Evolutionary conservation across 2,329 filamentous ascomycete species (phyloP), one percentile per base, ranked within the genome.

Genomic region (Meredithiella fracta): DNA sequence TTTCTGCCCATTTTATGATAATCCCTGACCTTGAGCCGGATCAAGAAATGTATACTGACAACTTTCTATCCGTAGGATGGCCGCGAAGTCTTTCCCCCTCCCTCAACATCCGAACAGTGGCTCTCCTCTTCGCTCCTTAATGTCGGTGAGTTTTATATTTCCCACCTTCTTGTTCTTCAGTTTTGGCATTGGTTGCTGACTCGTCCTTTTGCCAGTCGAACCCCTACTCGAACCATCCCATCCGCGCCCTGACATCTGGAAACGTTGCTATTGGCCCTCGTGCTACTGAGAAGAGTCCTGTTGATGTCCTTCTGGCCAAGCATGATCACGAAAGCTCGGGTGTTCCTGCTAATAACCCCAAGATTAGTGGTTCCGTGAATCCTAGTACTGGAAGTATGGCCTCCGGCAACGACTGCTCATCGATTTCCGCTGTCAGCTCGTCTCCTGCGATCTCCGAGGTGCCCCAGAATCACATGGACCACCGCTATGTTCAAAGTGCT

Each of bases 301-400:
- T 58, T 26, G 56, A 58, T 26, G 23, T 55, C 23, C 56, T 89
- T 53, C 71, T 89, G 60, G 79, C 83, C 56, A 85, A 82, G 65
- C 74, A 91, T 51, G 79, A 79, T n/a, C 82, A 89, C 66, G 83
- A 88, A 66, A 37, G 53, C n/a, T 20, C 40, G 14, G 42, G 44
- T 20, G 38, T 47, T 31, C 15, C 22, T 44, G 34, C 37, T 42
- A 56, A 47, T 15, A 22, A 54, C 8, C 15, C 17, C n/a, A 17
- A 26, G 4, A 47, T 40, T 25, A 9, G 47, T 25, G 4, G 31
- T 22, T 9, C 23, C 29, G 7, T 22, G 34, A 14, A 51, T 17
- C 40, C 40, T 37, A 40, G 42, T 14, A 26, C 51, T n/a, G 51
- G 50, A 22, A 38, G 34, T 20, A 49, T 51, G 26, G 11, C 5